Evolutionary conservation across 2,329 filamentous ascomycete species (phyloP).

Genomic region (Akanthomyces lecanii): DNA sequence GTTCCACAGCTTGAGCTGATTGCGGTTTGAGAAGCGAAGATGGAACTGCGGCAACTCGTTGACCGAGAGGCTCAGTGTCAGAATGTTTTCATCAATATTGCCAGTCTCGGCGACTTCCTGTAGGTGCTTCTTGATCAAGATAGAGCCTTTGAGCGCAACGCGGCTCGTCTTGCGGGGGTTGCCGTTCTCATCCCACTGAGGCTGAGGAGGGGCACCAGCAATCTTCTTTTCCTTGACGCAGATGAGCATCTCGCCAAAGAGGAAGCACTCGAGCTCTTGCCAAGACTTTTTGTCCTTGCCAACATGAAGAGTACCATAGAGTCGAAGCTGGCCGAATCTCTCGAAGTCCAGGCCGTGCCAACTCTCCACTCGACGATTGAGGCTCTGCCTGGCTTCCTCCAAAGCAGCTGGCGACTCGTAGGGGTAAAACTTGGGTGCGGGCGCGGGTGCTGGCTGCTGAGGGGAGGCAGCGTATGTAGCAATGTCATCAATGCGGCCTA

Average conservation of each 20-base stretch:
- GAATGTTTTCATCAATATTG: conserved; percentile 69
- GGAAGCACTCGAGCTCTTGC: conserved; percentile 95
- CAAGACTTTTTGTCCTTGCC: conserved; percentile 95
- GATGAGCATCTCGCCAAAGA: conserved; percentile 98
- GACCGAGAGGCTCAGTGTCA: conserved; percentile 88
- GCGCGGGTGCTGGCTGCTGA: conserved; percentile 39
- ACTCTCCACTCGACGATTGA: conserved; percentile 88
- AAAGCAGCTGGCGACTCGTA: conserved; percentile 74
- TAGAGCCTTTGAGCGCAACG: conserved; percentile 93
- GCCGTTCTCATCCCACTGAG: conserved; percentile 62
- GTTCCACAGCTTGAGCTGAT: conserved; percentile 86
- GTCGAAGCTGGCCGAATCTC: conserved; percentile 83
- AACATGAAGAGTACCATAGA: conserved; percentile 86
- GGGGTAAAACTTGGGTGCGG: conserved; percentile 58
- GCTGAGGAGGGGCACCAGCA: conserved; percentile 36
- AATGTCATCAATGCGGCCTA: conserved; percentile 47
- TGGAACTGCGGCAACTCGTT: conserved; percentile 91
- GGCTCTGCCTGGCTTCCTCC: conserved; percentile 78
- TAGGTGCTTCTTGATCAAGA: conserved; percentile 95
- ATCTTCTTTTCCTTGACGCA: conserved; percentile 96
- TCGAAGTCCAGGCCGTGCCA: conserved; percentile 96
- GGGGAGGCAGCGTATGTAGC: conserved; percentile 58
- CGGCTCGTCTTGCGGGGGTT: conserved; percentile 61
- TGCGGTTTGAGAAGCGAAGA: conserved; percentile 78
- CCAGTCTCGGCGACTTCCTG: conserved; percentile 77